Conservation (phyloP, 208 protist genomes). For the Trichomonas vaginalis region DNA sequence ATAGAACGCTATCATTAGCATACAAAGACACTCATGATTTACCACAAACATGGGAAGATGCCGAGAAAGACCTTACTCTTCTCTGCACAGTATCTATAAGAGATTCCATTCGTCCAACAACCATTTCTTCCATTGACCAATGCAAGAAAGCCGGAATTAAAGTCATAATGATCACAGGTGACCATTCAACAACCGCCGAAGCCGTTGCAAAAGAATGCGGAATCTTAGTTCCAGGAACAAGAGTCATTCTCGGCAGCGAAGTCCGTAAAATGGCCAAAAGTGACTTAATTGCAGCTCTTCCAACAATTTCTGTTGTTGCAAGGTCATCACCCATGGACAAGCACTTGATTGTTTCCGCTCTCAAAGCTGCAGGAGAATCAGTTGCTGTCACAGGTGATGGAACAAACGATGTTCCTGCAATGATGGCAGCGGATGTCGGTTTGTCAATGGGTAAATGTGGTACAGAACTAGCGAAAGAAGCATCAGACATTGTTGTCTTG, state of each 20-base stretch:
- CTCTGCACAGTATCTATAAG: background rate
- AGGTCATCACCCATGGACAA: slow-evolving; percentile 32
- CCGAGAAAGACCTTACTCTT: slow-evolving; percentile 11
- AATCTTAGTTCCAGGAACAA: background rate
- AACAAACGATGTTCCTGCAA: slow-evolving; percentile 50
- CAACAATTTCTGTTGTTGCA: slow-evolving; percentile 42
- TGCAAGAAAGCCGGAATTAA: slow-evolving; percentile 59
- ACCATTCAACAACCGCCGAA: slow-evolving; percentile 61
- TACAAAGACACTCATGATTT: background rate
- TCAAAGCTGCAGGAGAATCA: slow-evolving; percentile 25
- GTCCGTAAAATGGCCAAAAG: slow-evolving; percentile 26
- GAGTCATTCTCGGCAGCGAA: background rate
- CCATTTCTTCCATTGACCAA: slow-evolving; percentile 26
- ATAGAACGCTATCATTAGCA: background rate
- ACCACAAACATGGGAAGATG: background rate
- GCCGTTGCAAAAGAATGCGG: slow-evolving; percentile 52
- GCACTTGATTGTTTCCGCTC: background rate
- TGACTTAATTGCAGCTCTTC: background rate
- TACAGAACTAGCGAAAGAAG: slow-evolving; percentile 44
- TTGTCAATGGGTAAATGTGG: slow-evolving; percentile 62
- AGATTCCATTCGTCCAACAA: background rate
- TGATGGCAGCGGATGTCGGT: slow-evolving; percentile 65
- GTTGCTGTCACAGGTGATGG: slow-evolving; percentile 53
- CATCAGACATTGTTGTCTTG: slow-evolving; percentile 48
- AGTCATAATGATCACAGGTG: slow-evolving; percentile 77